Evolutionary conservation across 352 stramenopile genomes (phyloP).

Genomic region (Lagenidium sp.): DNA sequence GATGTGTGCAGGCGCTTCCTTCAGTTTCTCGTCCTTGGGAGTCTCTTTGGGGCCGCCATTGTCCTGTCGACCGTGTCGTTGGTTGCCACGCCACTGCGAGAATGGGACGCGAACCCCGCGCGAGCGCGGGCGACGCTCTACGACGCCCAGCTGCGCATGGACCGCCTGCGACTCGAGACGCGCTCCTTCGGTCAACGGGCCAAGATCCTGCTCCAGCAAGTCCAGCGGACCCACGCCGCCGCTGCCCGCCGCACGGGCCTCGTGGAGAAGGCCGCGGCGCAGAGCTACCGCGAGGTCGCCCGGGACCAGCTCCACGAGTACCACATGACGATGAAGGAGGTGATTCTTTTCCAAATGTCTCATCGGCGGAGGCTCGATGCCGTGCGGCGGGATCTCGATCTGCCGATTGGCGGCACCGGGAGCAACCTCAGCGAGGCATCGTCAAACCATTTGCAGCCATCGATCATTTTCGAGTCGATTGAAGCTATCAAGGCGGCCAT

Average conservation of each 20-base stretch:
- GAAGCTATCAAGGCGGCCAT: too few species aligned
- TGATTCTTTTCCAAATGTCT: slow-evolving; percentile 15
- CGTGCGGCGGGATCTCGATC: slow-evolving; percentile 3
- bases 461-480: too few species aligned
- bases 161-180: slow-evolving; percentile 4
- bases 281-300: slow-evolving; percentile 18
- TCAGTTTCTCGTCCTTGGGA: too few species aligned
- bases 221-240: slow-evolving; percentile 11
- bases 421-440: too few species aligned
- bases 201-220: slow-evolving; percentile 12
- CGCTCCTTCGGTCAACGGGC: slow-evolving; percentile 2
- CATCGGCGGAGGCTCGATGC: slow-evolving; percentile 15
- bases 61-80: slow-evolving; percentile 6
- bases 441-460: too few species aligned
- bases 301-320: slow-evolving; percentile 8
- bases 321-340: slow-evolving; percentile 17
- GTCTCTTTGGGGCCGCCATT: not conserved
- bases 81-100: slow-evolving; percentile 5
- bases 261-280: slow-evolving; percentile 15
- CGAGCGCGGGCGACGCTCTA: not conserved
- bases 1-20: too few species aligned
- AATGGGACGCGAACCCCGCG: not conserved
- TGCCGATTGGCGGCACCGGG: too few species aligned
- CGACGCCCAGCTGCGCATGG: slow-evolving; percentile 7
- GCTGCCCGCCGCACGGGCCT: slow-evolving; percentile 9